Base-by-base conservation (phyloP, 139 green algal genomes). In the Mesostigma viride region DNA sequence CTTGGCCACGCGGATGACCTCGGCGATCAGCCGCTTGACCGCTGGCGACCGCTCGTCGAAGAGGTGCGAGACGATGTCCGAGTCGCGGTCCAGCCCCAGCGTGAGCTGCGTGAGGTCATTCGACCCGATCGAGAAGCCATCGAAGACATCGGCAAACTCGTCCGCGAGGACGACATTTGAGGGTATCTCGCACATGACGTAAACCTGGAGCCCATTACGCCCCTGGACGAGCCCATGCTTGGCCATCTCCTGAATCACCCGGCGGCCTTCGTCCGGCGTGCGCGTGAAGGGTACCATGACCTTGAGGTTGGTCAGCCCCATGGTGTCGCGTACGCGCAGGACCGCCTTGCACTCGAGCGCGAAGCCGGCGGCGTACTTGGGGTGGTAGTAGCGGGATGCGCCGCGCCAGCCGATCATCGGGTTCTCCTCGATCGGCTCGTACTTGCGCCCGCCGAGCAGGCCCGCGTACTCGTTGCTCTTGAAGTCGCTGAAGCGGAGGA, bases 51-150 rank as follows among this genome's bases (percentile, higher is more conserved):
- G 53, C 58, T 71, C 65, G 47, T 71, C 65, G 22, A 48, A 71
- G 6, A 59, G 34, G 26, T 40, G 30, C 17, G 28, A 8, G n/a
- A 71, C 14, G 8, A 47, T 24, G 6, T 5, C 59, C 3, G 35
- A 47, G 28, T 71, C 65, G 14, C 65, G 65, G 34, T 71, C 65
- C 11, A 71, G 28, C 3, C 65, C 65, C 65, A 71, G 35, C 17
- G 65, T 71, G 59, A 73, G 59, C 27, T 73, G 66, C 3, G 56
- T 65, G 4, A 73, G 66, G 33, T 73, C 66, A 31, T 73, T 73
- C 14, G 66, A 73, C 3, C 66, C 66, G 58, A 73, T 73, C n/a
- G 58, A 70, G 59, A 73, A 73, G 24, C 66, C 66, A 26, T 73
- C 66, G 58, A 51, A 71, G 17, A 44, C 4, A 3, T 70, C 3